phyloP scores from a whole-genome alignment of 495 filamentous ascomycete genomes.

The Aspergillus incahuasiensis region DNA sequence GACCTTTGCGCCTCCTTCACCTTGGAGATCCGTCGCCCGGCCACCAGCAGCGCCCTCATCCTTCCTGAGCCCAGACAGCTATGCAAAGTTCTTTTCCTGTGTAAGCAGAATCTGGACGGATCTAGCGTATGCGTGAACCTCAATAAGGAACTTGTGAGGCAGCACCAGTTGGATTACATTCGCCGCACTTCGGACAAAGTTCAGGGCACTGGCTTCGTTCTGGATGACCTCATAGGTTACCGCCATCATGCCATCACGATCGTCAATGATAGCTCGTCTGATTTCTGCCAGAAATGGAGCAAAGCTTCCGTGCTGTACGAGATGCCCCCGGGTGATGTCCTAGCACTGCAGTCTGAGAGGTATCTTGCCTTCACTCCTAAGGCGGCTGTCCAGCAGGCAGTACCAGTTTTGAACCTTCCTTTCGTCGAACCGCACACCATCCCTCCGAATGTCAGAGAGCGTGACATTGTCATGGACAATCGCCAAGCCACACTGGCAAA shows the following conservation, averaged over 20 bases:
- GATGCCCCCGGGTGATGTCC: slow-evolving; percentile 22
- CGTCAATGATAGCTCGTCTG: slow-evolving; percentile 15
- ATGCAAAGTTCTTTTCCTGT: slow-evolving; percentile 28
- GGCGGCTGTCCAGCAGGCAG: slow-evolving; percentile 10
- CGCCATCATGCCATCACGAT: slow-evolving; percentile 25
- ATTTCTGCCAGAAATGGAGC: slow-evolving; percentile 30
- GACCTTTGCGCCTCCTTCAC: slow-evolving; percentile 32
- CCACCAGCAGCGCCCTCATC: slow-evolving; percentile 11
- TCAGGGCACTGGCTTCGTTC: background rate
- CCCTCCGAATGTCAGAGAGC: slow-evolving; percentile 18
- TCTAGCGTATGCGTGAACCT: slow-evolving; percentile 22
- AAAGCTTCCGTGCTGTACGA: slow-evolving; percentile 22
- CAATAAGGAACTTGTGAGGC: slow-evolving; percentile 20
- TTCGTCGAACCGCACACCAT: slow-evolving; percentile 21
- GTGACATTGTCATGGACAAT: slow-evolving; percentile 27
- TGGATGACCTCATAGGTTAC: slow-evolving; percentile 31
- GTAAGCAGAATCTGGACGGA: slow-evolving; percentile 32
- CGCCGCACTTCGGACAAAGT: slow-evolving; percentile 15
- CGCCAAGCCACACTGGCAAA: slow-evolving; percentile 28
- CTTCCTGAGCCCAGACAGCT: slow-evolving; percentile 32
- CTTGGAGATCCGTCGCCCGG: slow-evolving; percentile 15
- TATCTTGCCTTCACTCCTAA: slow-evolving; percentile 27
- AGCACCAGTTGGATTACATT: slow-evolving; percentile 27
- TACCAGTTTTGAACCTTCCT: slow-evolving; percentile 19
- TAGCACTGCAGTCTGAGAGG: slow-evolving; percentile 33